phyloP scores from a whole-genome alignment of 2,329 filamentous ascomycete species.

The Monosporascus sp. region DNA sequence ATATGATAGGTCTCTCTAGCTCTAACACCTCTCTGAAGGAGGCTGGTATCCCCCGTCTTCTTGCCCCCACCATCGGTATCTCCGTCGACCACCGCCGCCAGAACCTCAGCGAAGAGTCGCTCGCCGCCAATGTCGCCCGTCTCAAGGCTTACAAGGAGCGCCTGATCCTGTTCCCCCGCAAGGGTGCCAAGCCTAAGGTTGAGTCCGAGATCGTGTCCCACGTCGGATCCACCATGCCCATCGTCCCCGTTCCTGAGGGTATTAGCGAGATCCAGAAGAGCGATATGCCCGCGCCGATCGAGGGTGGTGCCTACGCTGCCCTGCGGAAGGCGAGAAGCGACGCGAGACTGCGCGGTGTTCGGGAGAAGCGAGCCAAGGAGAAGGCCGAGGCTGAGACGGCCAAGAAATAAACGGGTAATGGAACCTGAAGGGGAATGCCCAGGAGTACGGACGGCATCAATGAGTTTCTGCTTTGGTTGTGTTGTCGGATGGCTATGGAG shows the following conservation, averaged over 20 bases:
- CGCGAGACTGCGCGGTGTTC: conserved; percentile 71
- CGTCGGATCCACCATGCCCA: conserved; percentile 61
- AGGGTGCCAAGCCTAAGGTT: conserved; percentile 89
- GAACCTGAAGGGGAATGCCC: conserved; percentile 23
- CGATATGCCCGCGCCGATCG: conserved; percentile 66
- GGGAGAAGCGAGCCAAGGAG: conserved; percentile 90
- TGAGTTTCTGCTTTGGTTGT: conserved; percentile 29
- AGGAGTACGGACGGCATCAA: conserved; percentile 31
- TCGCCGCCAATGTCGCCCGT: conserved; percentile 91
- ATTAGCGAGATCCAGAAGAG: conserved; percentile 75
- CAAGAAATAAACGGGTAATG: conserved; percentile 67
- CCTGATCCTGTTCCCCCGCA: conserved; percentile 96
- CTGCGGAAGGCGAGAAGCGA: conserved; percentile 82
- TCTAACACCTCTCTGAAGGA: conserved; percentile 55
- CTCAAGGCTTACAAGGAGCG: conserved; percentile 97
- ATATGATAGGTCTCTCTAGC: conserved; percentile 12
- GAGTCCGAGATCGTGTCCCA: conserved; percentile 54
- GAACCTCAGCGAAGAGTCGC: conserved; percentile 94
- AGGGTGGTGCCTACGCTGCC: conserved; percentile 81
- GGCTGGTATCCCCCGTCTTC: conserved; percentile 89
- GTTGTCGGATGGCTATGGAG: conserved; percentile 24
- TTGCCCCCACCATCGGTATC: conserved; percentile 95
- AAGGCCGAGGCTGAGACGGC: conserved; percentile 76
- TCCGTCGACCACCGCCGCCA: conserved; percentile 91
- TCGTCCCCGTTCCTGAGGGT: conserved; percentile 60